Evolutionary conservation across 106 monocot species (phyloP).

Genomic region (Acorus gramineus): DNA sequence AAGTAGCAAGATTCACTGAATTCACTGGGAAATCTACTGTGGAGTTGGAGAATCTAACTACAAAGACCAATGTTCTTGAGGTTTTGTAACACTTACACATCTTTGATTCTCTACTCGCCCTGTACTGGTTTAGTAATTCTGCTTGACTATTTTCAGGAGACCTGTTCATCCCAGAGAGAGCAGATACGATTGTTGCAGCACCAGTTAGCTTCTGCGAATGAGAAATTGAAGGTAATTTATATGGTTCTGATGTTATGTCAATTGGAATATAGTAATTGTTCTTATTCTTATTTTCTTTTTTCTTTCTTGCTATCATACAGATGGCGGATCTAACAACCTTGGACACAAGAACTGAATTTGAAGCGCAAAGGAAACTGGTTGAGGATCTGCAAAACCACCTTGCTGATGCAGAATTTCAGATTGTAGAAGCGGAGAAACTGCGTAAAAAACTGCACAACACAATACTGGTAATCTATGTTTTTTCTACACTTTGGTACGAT

Average conservation of each 20-base stretch:
- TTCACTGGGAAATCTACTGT: conserved; percentile 10
- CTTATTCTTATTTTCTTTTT: neutral
- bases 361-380: conserved; percentile 37
- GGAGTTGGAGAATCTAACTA: conserved; percentile 21
- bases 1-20: conserved; percentile 26
- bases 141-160: conserved; percentile 29
- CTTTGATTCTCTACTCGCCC: no score
- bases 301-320: conserved; percentile 18
- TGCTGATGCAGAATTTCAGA: conserved; percentile 48
- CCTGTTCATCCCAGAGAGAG: conserved; percentile 42
- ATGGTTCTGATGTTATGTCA: neutral
- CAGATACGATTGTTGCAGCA: conserved; percentile 41
- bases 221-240: conserved; percentile 55
- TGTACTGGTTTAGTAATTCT: no score
- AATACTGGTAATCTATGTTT: conserved; percentile 49
- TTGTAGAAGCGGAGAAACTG: conserved; percentile 57
- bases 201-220: conserved; percentile 47
- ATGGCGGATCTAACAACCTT: conserved; percentile 39
- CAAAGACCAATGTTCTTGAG: conserved; percentile 39
- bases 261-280: neutral
- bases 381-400: conserved; percentile 41
- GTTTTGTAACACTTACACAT: conserved; percentile 10
- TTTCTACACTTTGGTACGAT: neutral
- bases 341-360: conserved; percentile 43
- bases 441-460: conserved; percentile 85